Conservation (phyloP, 1,284 basidiomycete genomes). For the Fomitopsis schrenkii region DNA sequence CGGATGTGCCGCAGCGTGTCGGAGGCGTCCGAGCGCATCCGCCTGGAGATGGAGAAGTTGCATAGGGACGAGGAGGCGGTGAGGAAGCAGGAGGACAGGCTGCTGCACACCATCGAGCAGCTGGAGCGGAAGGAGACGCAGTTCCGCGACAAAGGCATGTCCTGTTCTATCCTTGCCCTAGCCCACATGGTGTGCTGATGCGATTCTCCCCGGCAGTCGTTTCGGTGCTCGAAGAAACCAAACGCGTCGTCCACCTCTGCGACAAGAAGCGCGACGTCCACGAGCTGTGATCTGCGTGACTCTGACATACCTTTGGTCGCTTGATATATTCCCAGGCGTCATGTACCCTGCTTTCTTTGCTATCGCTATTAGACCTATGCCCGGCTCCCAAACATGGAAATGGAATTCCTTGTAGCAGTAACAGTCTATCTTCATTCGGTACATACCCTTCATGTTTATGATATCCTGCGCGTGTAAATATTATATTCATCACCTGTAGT, state of each 20-base stretch:
- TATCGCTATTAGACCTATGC: not conserved
- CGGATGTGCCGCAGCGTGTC: constrained; percentile 50
- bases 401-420: not conserved
- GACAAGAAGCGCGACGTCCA: constrained; percentile 38
- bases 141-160: constrained; percentile 50
- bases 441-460: not conserved
- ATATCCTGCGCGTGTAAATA: not conserved
- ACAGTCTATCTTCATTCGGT: not conserved
- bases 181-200: not conserved
- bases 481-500: not conserved
- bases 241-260: constrained; percentile 42
- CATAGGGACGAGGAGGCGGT: constrained; percentile 47
- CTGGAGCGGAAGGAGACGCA: constrained; percentile 52
- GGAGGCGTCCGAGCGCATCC: constrained; percentile 48
- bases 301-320: not conserved
- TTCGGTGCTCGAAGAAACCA: constrained; percentile 54
- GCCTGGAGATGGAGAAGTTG: constrained; percentile 53
- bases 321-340: not conserved
- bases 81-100: constrained; percentile 46
- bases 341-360: not conserved
- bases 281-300: constrained; percentile 4
- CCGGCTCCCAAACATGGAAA: not conserved
- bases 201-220: constrained; percentile 37
- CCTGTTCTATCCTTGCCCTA: not conserved
- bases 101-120: constrained; percentile 47